Conservation (phyloP, 2,329 filamentous ascomycete genomes). For the Onygenales sp. region DNA sequence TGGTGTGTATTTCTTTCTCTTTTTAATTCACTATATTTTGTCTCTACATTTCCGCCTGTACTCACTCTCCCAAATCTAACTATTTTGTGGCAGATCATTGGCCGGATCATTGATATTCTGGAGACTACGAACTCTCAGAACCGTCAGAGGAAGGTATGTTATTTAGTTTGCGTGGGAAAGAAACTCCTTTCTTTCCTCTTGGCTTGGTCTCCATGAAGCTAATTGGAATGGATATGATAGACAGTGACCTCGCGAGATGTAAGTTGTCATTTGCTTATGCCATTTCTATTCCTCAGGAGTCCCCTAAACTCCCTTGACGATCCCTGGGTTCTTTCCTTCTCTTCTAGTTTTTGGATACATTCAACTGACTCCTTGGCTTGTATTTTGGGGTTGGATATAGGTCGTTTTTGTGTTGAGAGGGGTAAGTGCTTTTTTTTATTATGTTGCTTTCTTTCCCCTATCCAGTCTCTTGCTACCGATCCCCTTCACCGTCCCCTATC, state of each 20-base stretch:
- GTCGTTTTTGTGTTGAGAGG: slow-evolving; percentile 9
- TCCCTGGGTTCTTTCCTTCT: too few relatives aligned
- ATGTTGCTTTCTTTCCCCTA: neutral
- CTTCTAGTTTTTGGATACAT: neutral
- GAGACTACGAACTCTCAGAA: neutral
- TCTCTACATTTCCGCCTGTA: neutral
- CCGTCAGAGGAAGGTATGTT: neutral
- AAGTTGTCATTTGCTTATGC: too few relatives aligned
- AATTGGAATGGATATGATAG: too few relatives aligned
- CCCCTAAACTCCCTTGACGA: too few relatives aligned
- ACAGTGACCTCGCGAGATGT: too few relatives aligned
- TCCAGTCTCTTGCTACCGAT: too few relatives aligned
- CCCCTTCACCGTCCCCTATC: neutral
- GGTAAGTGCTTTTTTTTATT: slow-evolving; percentile 6
- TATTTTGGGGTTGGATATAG: neutral
- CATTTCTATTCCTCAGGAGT: too few relatives aligned
- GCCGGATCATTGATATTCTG: neutral
- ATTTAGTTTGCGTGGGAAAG: too few relatives aligned
- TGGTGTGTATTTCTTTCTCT: slow-evolving; percentile 13
- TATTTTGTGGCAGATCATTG: neutral
- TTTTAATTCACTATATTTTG: neutral
- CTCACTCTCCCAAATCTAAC: too few relatives aligned
- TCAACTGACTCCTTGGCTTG: neutral
- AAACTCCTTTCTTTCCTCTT: neutral
- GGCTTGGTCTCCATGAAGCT: too few relatives aligned